Evolutionary conservation across 345 rosid genomes (phyloP), one percentile per base, ranked within the genome.

Genomic region (Arabidopsis suecica): DNA sequence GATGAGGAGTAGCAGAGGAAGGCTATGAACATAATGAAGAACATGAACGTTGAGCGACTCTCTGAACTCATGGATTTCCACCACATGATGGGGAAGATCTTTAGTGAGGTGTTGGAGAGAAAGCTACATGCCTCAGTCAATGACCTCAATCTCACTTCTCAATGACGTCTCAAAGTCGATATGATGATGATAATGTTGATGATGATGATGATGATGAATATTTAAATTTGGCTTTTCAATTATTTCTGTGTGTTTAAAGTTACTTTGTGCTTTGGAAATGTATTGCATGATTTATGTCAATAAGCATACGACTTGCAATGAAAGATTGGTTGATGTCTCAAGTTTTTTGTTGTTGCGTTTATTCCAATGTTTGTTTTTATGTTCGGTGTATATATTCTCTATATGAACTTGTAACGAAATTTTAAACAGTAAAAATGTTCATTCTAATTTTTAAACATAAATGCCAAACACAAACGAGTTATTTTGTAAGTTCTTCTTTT

Each of bases 31-130:
- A 81, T 87, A 70, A 80, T 93, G 72, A 86, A 86, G 67, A 88
- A 86, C 58, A 89, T 89, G 96, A 82, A 93, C 6, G 88, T 66
- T n/a, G 96, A 89, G 45, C 78, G 86, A 56, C 62, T 93, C 42
- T 88, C 93, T 20, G 97, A 93, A 73, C 81, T 86, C 37, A 62
- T 85, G 79, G 81, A 89, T 51, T 89, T 93, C 75, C 89, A 93
- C 83, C 73, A 63, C 4, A 81, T 83, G 89, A 91, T 93, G 96
- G 89, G 86, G 8, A 84, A 86, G 73, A 85, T 91, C 7, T 93
- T 91, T 83, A 82, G 84, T 11, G 89, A 90, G 55, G 90, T 85
- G 11, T 42, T 88, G 74, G 91, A 90, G 59, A 88, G 78, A 54
- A 91, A 91, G 81, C 54, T 85, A 47, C 34, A 70, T 70, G 76